Percentiles rank a stretch among this genome's conserved stretches.
These are phyloP conservation scores for Solanum raphanifolium DNA, from an alignment of 257 asterid genomes.

Conservation along the genomic window DNA sequence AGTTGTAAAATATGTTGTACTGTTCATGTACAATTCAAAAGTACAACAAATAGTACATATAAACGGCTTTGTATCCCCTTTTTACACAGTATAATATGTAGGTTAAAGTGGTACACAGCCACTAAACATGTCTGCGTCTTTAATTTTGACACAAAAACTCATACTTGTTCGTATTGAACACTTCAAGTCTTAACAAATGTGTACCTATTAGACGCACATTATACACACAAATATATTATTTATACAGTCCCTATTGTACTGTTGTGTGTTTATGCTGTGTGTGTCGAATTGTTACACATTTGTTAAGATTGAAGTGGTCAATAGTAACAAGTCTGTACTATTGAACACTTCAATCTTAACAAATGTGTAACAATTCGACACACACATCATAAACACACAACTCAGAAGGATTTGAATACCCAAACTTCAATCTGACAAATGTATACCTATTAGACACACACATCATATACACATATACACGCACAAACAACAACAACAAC, in stretches of 20 bases:
- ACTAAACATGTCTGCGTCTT: not conserved
- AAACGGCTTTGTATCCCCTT: not conserved
- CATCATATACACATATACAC: not conserved
- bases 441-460: not conserved
- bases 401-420: not conserved
- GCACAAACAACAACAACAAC: not conserved
- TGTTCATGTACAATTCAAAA: not conserved
- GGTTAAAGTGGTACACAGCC: not conserved
- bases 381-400: not conserved
- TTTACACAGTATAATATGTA: not conserved
- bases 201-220: not conserved
- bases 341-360: not conserved
- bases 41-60: not conserved
- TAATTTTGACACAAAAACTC: not conserved
- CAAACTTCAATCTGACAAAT: not conserved
- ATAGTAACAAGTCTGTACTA: not conserved
- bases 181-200: not conserved
- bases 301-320: not conserved
- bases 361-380: not conserved
- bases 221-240: too few species aligned
- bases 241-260: not conserved
- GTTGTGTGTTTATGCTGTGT: not conserved
- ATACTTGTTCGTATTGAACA: not conserved
- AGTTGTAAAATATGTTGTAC: not conserved
- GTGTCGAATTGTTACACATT: not conserved